These are phyloP conservation scores for Penicillium hesseltinei DNA, from an alignment of 2,329 filamentous ascomycete species.

Conservation along the genomic window DNA sequence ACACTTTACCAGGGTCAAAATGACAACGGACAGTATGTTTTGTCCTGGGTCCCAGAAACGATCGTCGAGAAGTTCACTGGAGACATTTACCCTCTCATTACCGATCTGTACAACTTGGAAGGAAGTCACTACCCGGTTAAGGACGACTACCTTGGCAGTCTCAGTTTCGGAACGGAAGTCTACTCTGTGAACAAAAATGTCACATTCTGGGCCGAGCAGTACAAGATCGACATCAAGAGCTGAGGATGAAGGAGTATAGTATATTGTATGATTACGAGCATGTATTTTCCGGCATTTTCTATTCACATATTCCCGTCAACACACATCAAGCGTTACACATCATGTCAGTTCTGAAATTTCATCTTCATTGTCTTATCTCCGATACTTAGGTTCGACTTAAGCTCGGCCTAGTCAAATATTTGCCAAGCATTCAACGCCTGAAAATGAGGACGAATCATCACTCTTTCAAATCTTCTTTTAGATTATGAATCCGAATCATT, in stretches of 20 bases:
- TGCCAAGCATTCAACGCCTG: background rate
- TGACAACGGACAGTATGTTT: conserved; percentile 44
- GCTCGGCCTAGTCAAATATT: too few species aligned
- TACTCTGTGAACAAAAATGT: conserved; percentile 46
- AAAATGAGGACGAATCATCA: background rate
- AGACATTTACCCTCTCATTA: conserved; percentile 49
- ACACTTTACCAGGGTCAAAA: conserved; percentile 34
- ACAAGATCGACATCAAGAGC: conserved; percentile 31
- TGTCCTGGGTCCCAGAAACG: conserved; percentile 50
- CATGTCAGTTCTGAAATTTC: background rate
- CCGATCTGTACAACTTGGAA: conserved; percentile 38
- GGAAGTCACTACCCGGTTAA: conserved; percentile 39
- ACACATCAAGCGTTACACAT: conserved; percentile 4
- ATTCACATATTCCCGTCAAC: background rate
- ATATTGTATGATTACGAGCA: conserved; percentile 8
- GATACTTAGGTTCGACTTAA: background rate
- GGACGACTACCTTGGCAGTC: conserved; percentile 52
- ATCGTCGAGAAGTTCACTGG: conserved; percentile 46
- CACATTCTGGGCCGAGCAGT: conserved; percentile 48
- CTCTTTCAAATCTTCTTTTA: background rate
- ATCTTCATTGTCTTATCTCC: background rate
- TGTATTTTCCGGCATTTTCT: background rate
- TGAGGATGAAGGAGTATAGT: background rate
- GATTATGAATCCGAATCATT: background rate
- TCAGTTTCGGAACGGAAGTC: conserved; percentile 54